These are phyloP conservation scores for Syzygium oleosum DNA, from an alignment of 345 rosid genomes.

Conservation along the genomic window DNA sequence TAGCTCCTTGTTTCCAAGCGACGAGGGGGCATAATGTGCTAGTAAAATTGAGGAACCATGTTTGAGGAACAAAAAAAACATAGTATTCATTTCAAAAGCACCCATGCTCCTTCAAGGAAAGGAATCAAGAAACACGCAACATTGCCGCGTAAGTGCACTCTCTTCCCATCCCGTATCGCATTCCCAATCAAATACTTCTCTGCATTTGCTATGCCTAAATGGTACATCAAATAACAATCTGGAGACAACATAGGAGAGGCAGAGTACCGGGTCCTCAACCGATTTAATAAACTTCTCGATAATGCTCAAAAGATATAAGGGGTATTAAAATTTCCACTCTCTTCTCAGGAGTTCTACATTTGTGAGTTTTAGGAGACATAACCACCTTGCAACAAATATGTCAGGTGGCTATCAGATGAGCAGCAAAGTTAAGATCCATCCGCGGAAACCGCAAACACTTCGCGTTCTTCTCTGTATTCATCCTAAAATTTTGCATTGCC, in stretches of 20 bases:
- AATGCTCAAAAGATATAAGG: not conserved
- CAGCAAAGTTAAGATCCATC: slow-evolving; percentile 73
- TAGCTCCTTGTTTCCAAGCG: not conserved
- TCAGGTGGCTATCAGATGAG: slow-evolving; percentile 40
- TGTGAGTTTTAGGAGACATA: not conserved
- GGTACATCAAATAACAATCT: not conserved
- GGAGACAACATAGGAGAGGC: not conserved
- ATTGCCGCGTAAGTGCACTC: not conserved
- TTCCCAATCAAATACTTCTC: not conserved
- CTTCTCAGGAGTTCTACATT: not conserved
- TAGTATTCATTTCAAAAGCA: not conserved
- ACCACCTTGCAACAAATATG: slow-evolving; percentile 49
- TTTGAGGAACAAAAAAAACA: not conserved
- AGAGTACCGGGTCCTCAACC: not conserved
- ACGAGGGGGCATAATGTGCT: not conserved
- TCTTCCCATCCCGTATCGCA: not conserved
- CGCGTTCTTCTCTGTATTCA: slow-evolving; percentile 89
- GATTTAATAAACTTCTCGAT: not conserved
- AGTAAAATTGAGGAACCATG: not conserved
- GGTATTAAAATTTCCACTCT: not conserved
- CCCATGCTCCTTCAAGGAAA: not conserved
- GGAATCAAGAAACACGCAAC: not conserved
- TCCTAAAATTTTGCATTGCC: slow-evolving; percentile 90
- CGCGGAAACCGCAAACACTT: slow-evolving; percentile 65
- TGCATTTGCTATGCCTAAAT: not conserved